These are phyloP conservation scores for Conticribra guillardii DNA, from an alignment of 108 stramenopile species.

Conservation along the genomic window DNA sequence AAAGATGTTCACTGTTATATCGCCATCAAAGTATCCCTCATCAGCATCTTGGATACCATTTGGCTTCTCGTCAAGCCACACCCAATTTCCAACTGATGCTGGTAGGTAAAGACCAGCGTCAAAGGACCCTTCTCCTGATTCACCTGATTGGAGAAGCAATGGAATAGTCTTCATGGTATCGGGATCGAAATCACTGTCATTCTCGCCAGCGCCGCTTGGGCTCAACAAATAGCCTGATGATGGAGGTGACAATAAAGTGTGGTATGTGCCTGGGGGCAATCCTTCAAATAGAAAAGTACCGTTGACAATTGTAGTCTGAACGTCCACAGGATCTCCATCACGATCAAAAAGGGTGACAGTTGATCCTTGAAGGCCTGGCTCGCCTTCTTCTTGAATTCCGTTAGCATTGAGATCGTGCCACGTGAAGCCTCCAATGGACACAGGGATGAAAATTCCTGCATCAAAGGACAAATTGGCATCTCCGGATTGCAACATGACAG, in stretches of 20 bases:
- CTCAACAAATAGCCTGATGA: constrained; percentile 30
- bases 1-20: constrained; percentile 29
- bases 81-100: constrained; percentile 39
- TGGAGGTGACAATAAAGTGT: constrained; percentile 7
- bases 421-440: constrained; percentile 41
- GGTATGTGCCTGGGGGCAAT: constrained; percentile 47
- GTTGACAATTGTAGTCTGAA: constrained; percentile 12
- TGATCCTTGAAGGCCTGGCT: constrained; percentile 35
- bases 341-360: constrained; percentile 34
- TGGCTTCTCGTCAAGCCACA: constrained; percentile 40
- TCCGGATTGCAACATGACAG: constrained; percentile 22
- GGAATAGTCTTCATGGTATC: constrained; percentile 27
- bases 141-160: constrained; percentile 29
- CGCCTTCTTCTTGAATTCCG: constrained; percentile 32
- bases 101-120: constrained; percentile 45
- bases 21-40: constrained; percentile 22
- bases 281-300: constrained; percentile 34
- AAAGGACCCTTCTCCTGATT: constrained; percentile 34
- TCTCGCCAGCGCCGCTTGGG: constrained; percentile 8
- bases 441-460: constrained; percentile 50
- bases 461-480: constrained; percentile 39
- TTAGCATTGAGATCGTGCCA: constrained; percentile 53
- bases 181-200: constrained; percentile 32
- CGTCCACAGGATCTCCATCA: constrained; percentile 34
- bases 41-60: constrained; percentile 51